Evolutionary conservation across 345 rosid species (phyloP), one percentile per base, ranked within the genome.

Genomic region (Chamaenerion angustifolium): DNA sequence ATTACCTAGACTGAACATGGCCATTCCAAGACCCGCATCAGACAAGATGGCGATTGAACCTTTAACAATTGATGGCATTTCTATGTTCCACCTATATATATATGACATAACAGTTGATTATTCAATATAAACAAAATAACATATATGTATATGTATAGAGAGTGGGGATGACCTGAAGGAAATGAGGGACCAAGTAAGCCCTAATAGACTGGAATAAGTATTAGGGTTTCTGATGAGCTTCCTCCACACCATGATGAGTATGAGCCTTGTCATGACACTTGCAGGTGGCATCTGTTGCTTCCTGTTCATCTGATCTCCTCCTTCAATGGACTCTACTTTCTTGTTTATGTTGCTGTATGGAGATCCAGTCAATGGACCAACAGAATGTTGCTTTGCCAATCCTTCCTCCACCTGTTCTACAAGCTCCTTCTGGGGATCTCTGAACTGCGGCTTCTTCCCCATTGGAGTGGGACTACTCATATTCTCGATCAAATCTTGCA

Each of bases 1-100:
- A 42, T 12, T 78, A 79, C 94, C 88, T 51, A 84, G 75, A 69
- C 88, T 84, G 67, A 84, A 84, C 88, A 84, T 81, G 42, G 94
- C 94, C 94, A 84, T 84, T 51, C 94, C 94, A 8, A 84, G 75
- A 54, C 94, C 94, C 0, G 94, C 82, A 56, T 79, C 82, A 10
- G 94, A 84, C 45, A 84, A 57, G 62, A 84, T 76, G 7, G 86
- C 63, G 46, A 84, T 79, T 17, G 94, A 84, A 40, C 89, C 94
- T 13, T 68, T 61, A 43, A 81, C 67, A 16, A 84, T 76, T 10
- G 76, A 57, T 16, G 94, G 94, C 89, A 84, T 81, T 61, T 76
- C 65, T 50, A 84, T 76, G 69, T 76, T 60, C 83, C 83, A 84
- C 73, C 88, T 78, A n/a, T 16, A 16, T 12, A 8, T 21, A 31